Conservation (phyloP, 2,329 filamentous ascomycete species). For the Curvularia spicifera region DNA sequence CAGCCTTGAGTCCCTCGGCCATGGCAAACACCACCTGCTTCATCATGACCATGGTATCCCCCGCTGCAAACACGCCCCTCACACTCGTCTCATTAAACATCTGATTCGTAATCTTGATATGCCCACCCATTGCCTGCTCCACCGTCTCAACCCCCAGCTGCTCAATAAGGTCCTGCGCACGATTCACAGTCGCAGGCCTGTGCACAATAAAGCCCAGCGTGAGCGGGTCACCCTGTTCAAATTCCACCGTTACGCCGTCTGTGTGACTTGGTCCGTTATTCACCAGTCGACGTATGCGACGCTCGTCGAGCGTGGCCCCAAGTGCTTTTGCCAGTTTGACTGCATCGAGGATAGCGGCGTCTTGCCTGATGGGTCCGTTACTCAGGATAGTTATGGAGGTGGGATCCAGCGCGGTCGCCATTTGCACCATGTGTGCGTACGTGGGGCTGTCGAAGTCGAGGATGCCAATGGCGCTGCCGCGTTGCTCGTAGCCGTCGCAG, state of each 20-base stretch:
- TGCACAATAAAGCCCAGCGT: constrained; percentile 40
- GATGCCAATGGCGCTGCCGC: constrained; percentile 48
- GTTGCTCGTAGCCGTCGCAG: constrained; percentile 66
- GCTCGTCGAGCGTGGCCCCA: constrained; percentile 36
- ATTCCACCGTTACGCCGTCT: constrained; percentile 39
- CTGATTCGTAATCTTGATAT: constrained; percentile 50
- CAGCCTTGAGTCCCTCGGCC: constrained; percentile 40
- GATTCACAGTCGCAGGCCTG: constrained; percentile 38
- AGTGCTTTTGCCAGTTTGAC: constrained; percentile 28
- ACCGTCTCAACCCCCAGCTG: constrained; percentile 47
- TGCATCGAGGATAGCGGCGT: constrained; percentile 26
- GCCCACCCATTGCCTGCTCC: constrained; percentile 49
- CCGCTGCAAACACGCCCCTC: constrained; percentile 61
- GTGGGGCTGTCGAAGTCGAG: constrained; percentile 31
- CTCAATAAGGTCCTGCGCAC: constrained; percentile 40
- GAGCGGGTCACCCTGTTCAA: constrained; percentile 33
- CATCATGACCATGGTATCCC: constrained; percentile 53
- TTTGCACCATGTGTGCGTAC: constrained; percentile 33
- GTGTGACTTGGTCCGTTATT: constrained; percentile 37
- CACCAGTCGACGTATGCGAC: constrained; percentile 31
- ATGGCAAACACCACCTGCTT: constrained; percentile 43
- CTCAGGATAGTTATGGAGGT: constrained; percentile 36
- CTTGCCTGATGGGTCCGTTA: constrained; percentile 27
- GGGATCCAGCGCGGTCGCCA: constrained; percentile 36
- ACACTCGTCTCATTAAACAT: constrained; percentile 60